Evolutionary conservation across 495 filamentous ascomycete species (phyloP).

Genomic region (Penicillium coffeae): DNA sequence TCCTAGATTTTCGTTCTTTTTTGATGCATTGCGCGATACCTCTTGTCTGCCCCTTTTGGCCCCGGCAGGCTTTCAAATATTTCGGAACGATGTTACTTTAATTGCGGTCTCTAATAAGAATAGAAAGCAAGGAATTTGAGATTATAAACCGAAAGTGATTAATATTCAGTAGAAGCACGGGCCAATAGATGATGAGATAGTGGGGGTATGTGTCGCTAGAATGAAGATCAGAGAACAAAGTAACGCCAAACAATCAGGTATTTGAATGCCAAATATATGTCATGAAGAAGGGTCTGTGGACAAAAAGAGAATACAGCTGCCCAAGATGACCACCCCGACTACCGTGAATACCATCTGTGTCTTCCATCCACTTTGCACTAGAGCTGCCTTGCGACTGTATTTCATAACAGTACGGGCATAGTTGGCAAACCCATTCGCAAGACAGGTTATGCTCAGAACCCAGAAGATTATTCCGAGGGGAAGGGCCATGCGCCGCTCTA

Average conservation of each 20-base stretch:
- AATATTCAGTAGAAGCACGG: too few relatives aligned
- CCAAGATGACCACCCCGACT: conserved; percentile 76
- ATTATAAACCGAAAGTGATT: too few relatives aligned
- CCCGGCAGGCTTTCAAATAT: neutral
- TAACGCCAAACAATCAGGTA: too few relatives aligned
- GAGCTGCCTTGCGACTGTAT: conserved; percentile 70
- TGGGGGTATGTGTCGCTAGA: neutral
- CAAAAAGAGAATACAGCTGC: conserved; percentile 67
- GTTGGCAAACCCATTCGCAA: conserved; percentile 74
- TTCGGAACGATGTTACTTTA: neutral
- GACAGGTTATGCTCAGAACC: conserved; percentile 69
- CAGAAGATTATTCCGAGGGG: conserved; percentile 90
- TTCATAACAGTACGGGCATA: conserved; percentile 85
- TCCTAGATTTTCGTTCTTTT: conserved; percentile 1
- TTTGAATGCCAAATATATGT: too few relatives aligned
- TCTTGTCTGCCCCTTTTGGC: neutral
- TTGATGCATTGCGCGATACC: conserved; percentile 7
- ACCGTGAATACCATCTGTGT: conserved; percentile 77
- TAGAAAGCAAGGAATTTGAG: too few relatives aligned
- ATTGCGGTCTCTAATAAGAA: neutral
- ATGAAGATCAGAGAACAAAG: neutral
- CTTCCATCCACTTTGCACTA: conserved; percentile 93
- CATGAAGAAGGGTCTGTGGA: conserved; percentile 38
- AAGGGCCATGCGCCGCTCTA: conserved; percentile 72
- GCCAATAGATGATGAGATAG: too few relatives aligned